Evolutionary conservation across 192 early-diverging fungal genomes (phyloP).

Genomic region (Dimargaris cristalligena): DNA sequence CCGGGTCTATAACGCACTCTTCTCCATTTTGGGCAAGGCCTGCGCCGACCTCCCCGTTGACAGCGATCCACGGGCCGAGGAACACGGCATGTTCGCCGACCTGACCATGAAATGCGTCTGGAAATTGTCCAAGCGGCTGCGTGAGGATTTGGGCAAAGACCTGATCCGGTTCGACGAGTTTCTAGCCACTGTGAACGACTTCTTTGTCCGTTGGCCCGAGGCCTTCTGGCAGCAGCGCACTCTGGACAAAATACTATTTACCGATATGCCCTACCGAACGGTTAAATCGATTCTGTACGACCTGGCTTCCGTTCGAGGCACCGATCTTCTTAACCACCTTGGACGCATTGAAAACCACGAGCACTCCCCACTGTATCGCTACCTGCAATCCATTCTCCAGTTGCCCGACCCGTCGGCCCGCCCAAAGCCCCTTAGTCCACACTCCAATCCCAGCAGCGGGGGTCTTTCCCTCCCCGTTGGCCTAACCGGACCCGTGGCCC

Average conservation of each 20-base stretch:
- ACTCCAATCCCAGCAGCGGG: neutral
- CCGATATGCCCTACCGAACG: conserved; percentile 87
- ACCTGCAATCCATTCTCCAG: neutral
- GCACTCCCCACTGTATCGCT: neutral
- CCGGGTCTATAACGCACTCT: conserved; percentile 50
- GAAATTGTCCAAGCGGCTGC: conserved; percentile 80
- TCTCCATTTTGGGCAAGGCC: conserved; percentile 48
- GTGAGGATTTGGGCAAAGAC: conserved; percentile 42
- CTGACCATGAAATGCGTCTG: conserved; percentile 93
- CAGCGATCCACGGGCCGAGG: conserved; percentile 23
- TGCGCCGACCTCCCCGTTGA: conserved; percentile 33
- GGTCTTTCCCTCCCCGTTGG: neutral
- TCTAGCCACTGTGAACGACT: conserved; percentile 59
- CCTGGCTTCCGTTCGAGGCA: conserved; percentile 47
- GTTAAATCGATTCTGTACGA: conserved; percentile 83
- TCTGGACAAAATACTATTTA: conserved; percentile 51
- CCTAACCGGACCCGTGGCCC: neutral
- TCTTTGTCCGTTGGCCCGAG: conserved; percentile 67
- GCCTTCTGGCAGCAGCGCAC: conserved; percentile 73
- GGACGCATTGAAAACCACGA: conserved; percentile 37
- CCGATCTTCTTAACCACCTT: conserved; percentile 36
- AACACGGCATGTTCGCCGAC: conserved; percentile 64
- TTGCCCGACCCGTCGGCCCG: neutral
- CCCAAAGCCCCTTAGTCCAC: neutral
- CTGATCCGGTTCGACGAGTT: conserved; percentile 46